These are phyloP conservation scores for Hypoxylon sp. DNA, from an alignment of 2,329 filamentous ascomycete genomes.

Conservation along the genomic window DNA sequence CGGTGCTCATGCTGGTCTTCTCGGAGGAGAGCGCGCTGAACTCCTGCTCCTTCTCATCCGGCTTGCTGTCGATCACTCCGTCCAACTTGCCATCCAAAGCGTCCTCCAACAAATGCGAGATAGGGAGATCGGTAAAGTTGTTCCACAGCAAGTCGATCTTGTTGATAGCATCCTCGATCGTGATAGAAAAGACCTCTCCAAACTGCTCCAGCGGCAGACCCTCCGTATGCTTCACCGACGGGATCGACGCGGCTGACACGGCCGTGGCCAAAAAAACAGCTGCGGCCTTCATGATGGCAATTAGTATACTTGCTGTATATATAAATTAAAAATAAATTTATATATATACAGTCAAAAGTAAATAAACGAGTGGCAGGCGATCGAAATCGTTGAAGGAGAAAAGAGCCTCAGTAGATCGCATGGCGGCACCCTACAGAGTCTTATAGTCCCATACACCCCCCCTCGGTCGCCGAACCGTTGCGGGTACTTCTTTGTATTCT, in stretches of 20 bases:
- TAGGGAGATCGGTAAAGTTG: constrained; percentile 41
- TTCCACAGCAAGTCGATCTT: constrained; percentile 38
- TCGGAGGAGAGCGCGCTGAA: not conserved
- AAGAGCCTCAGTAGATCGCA: constrained; percentile 8
- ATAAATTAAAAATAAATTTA: constrained; percentile 14
- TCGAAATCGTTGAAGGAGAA: constrained; percentile 30
- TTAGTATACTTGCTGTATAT: constrained; percentile 24
- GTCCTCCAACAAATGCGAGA: constrained; percentile 23
- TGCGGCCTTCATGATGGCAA: constrained; percentile 41
- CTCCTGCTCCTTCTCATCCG: too few species aligned
- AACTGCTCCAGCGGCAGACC: constrained; percentile 38
- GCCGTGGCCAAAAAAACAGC: constrained; percentile 39
- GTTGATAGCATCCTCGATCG: constrained; percentile 30
- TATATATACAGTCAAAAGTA: constrained; percentile 30
- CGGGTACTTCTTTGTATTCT: constrained; percentile 23
- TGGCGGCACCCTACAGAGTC: constrained; percentile 22
- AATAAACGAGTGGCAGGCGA: constrained; percentile 35
- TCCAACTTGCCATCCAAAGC: not conserved
- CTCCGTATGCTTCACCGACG: constrained; percentile 10
- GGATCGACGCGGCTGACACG: constrained; percentile 39
- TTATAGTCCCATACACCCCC: too few species aligned
- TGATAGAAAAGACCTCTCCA: constrained; percentile 37
- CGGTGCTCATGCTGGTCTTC: constrained; percentile 1
- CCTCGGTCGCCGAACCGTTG: constrained; percentile 16
- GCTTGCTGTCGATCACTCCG: not conserved